A percentile compares a stretch with the other conserved stretches of the same genome.
Conservation (phyloP, 257 asterid species). For the Plantago ovata region DNA sequence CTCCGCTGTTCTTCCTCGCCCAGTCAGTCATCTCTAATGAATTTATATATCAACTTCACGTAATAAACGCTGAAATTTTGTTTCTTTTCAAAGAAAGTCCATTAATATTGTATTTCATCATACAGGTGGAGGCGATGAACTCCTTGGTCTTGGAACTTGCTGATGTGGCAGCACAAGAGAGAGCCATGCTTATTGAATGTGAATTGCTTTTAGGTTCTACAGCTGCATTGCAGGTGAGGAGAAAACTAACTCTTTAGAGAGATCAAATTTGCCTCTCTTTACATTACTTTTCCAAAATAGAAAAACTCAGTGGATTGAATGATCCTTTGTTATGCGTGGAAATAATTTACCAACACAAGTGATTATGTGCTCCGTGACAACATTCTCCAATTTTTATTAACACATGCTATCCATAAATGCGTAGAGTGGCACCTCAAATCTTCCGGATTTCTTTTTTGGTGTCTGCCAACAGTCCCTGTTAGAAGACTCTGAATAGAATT, state of each 20-base stretch:
- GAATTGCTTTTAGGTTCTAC: conserved; percentile 57
- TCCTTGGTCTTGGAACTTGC: conserved; percentile 73
- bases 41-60: no score
- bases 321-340: not conserved
- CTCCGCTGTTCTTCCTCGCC: no score
- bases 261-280: not conserved
- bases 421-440: not conserved
- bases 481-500: no score
- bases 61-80: not conserved
- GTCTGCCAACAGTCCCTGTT: not conserved
- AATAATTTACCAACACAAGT: not conserved
- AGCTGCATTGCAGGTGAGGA: conserved; percentile 67
- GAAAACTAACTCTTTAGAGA: not conserved
- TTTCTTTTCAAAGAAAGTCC: not conserved
- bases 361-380: no score
- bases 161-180: conserved; percentile 68
- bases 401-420: no score
- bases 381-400: no score
- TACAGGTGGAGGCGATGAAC: conserved; percentile 72
- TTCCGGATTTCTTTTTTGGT: not conserved
- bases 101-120: conserved; percentile 9
- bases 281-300: not conserved
- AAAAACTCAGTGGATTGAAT: not conserved
- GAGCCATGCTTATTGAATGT: conserved; percentile 76
- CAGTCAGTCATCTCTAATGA: no score